Percentiles rank a stretch among this genome's conserved stretches.
phyloP scores from a whole-genome alignment of 2,329 filamentous ascomycete genomes.

The Arthrobotrys conoides region DNA sequence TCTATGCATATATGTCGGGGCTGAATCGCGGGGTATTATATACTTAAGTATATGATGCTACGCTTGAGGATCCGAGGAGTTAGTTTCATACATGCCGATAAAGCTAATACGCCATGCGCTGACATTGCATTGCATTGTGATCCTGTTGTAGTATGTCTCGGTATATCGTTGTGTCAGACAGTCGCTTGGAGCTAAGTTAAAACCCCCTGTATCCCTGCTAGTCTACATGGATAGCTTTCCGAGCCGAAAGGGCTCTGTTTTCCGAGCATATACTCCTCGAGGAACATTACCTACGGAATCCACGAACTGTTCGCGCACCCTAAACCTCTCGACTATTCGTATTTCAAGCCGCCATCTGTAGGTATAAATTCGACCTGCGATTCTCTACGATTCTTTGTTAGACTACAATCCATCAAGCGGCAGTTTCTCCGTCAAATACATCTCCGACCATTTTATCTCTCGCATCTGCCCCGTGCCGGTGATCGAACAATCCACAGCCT shows the following conservation, averaged over 20 bases:
- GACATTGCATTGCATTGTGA: background rate
- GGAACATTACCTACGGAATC: background rate
- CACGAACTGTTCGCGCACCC: too few species aligned
- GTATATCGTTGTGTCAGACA: background rate
- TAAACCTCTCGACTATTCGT: background rate
- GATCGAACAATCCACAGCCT: constrained; percentile 5
- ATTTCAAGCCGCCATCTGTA: background rate
- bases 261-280: background rate
- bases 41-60: too few species aligned
- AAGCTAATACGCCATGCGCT: background rate
- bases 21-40: too few species aligned
- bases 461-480: background rate
- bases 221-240: background rate
- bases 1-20: too few species aligned
- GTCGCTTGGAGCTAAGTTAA: background rate
- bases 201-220: background rate
- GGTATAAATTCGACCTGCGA: background rate
- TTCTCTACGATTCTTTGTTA: too few species aligned
- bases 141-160: background rate
- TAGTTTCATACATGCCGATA: too few species aligned
- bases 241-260: background rate
- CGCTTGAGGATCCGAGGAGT: too few species aligned
- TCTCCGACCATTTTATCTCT: background rate
- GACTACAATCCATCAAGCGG: constrained; percentile 12
- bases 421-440: background rate